Conservation (phyloP, 2,329 filamentous ascomycete species). For the Orbilia quercus region DNA sequence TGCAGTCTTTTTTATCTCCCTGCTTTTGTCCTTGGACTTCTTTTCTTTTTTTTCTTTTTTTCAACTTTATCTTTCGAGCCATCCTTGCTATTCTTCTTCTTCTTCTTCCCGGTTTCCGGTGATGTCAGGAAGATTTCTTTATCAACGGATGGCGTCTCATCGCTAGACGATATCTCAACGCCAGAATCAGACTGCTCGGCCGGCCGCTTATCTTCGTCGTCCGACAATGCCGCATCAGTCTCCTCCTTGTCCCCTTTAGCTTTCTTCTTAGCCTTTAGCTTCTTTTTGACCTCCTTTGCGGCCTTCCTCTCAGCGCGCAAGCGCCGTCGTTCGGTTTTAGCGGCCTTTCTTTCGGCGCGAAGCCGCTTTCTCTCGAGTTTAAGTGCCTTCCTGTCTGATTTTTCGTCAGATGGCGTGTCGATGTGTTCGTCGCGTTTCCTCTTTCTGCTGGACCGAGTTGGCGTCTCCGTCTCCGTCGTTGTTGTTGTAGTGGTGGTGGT, state of each 20-base stretch:
- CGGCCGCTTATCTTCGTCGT: background rate
- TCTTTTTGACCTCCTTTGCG: conserved; percentile 27
- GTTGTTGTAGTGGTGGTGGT: background rate
- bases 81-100: conserved; percentile 21
- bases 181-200: conserved; percentile 42
- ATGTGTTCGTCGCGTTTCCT: conserved; percentile 30
- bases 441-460: conserved; percentile 39
- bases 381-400: conserved; percentile 30
- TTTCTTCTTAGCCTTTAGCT: conserved; percentile 32
- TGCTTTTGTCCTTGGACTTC: conserved; percentile 15
- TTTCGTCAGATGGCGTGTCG: conserved; percentile 1
- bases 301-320: conserved; percentile 31
- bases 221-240: background rate
- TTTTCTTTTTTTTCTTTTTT: conserved; percentile 28
- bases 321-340: conserved; percentile 35
- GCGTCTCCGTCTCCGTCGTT: background rate
- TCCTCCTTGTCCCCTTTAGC: conserved; percentile 15
- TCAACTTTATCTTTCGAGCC: conserved; percentile 1
- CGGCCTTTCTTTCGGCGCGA: conserved; percentile 31
- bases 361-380: conserved; percentile 40
- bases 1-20: conserved; percentile 16
- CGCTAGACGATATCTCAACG: conserved; percentile 50
- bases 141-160: conserved; percentile 20
- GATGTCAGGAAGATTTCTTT: background rate
- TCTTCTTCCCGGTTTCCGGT: conserved; percentile 5